phyloP scores from a whole-genome alignment of 2,329 filamentous ascomycete genomes.

The Gaeumannomyces tritici region DNA sequence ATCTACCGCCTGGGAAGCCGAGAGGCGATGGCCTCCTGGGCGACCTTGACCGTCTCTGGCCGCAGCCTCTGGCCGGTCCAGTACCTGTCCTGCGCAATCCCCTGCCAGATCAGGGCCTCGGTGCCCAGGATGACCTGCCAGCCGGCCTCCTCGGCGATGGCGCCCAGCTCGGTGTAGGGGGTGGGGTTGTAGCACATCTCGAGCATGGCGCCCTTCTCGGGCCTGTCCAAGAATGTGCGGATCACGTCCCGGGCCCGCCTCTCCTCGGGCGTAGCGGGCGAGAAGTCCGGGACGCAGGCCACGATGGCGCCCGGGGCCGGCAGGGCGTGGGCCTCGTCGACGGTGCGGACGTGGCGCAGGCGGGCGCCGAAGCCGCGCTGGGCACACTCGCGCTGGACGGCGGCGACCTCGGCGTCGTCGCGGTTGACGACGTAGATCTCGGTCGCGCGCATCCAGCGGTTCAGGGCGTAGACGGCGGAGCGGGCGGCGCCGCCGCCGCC shows the following conservation, averaged over 20 bases:
- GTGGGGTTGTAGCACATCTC: constrained; percentile 80
- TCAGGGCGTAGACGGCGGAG: constrained; percentile 65
- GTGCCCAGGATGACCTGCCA: constrained; percentile 71
- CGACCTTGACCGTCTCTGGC: constrained; percentile 49
- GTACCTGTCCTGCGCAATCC: constrained; percentile 54
- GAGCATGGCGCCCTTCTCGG: constrained; percentile 57
- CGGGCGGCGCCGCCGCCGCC: constrained; percentile 74
- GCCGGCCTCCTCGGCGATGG: constrained; percentile 47
- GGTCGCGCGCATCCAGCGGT: constrained; percentile 57
- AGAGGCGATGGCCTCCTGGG: constrained; percentile 41
- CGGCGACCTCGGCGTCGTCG: constrained; percentile 55
- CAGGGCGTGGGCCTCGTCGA: constrained; percentile 48
- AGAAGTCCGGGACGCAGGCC: constrained; percentile 66
- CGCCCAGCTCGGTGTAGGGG: constrained; percentile 57
- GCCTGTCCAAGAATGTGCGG: constrained; percentile 33
- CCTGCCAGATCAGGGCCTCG: constrained; percentile 70
- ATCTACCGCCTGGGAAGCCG: constrained; percentile 19
- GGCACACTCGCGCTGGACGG: constrained; percentile 55
- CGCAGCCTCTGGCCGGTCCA: constrained; percentile 56
- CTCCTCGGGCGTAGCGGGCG: constrained; percentile 57
- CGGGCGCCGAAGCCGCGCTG: constrained; percentile 48
- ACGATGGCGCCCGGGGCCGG: constrained; percentile 58
- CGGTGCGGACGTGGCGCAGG: constrained; percentile 51
- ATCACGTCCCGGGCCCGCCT: constrained; percentile 45
- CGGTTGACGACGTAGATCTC: constrained; percentile 72